Conservation (phyloP, 176 grass and related monocot genomes). For the Tillandsia fasciculata region DNA sequence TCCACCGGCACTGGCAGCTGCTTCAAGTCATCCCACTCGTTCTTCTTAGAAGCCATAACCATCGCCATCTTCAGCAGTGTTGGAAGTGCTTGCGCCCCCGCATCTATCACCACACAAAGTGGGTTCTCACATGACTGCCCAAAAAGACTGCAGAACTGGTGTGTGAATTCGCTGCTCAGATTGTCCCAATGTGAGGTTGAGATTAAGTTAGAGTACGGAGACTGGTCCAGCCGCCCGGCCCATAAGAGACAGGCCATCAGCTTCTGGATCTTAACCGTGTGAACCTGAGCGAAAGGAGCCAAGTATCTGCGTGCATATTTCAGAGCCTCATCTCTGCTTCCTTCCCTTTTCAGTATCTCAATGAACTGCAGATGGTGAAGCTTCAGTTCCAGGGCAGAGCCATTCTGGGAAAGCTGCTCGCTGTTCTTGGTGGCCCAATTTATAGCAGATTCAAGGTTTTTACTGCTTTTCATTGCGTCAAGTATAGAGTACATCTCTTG, state of each 20-base stretch:
- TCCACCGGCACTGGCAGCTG: conserved; percentile 34
- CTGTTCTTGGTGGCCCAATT: conserved; percentile 25
- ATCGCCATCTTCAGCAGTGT: conserved; percentile 29
- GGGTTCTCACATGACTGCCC: conserved; percentile 24
- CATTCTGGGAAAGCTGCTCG: conserved; percentile 18
- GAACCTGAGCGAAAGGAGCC: conserved; percentile 17
- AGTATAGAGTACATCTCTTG: conserved; percentile 27
- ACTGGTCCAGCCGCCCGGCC: conserved; percentile 26
- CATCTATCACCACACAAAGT: conserved; percentile 14
- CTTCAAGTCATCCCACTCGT: conserved; percentile 33
- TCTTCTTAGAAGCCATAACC: conserved; percentile 18
- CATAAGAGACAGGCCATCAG: conserved; percentile 31
- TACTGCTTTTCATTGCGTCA: conserved; percentile 15
- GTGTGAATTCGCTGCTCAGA: conserved; percentile 16
- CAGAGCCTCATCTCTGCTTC: conserved; percentile 24
- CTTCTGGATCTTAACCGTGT: conserved; percentile 26
- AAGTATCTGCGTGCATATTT: conserved; percentile 22
- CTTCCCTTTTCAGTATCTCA: conserved; percentile 25
- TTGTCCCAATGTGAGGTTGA: conserved; percentile 22
- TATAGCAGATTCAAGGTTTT: conserved; percentile 27
- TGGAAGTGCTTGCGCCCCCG: conserved; percentile 28
- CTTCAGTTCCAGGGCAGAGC: conserved; percentile 29
- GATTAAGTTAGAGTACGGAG: conserved; percentile 30
- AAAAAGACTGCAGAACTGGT: conserved; percentile 26
- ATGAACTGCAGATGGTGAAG: conserved; percentile 29